These are phyloP conservation scores for Scedosporium boydii DNA, from an alignment of 2,329 filamentous ascomycete genomes.

Conservation along the genomic window DNA sequence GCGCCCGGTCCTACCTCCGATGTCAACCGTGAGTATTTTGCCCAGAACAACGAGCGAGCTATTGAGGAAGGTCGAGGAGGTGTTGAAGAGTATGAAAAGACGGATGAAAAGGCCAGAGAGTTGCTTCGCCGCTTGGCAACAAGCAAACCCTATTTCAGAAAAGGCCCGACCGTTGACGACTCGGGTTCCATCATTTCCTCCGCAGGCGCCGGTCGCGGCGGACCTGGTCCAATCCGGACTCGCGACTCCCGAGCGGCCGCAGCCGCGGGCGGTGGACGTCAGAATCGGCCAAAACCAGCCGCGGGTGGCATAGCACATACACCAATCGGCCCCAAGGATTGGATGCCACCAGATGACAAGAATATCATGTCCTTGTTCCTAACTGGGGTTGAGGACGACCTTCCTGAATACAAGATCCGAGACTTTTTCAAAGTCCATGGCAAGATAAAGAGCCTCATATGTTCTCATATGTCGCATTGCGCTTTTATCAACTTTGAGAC, in stretches of 20 bases:
- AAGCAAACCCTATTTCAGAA: slow-evolving; percentile 92
- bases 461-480: slow-evolving; percentile 94
- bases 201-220: slow-evolving; percentile 48
- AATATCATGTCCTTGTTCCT: slow-evolving; percentile 91
- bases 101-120: slow-evolving; percentile 92
- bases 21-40: slow-evolving; percentile 95
- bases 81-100: slow-evolving; percentile 89
- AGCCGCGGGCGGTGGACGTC: slow-evolving; percentile 24
- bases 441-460: slow-evolving; percentile 84
- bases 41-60: slow-evolving; percentile 91
- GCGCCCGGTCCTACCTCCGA: slow-evolving; percentile 85
- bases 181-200: slow-evolving; percentile 21
- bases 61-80: slow-evolving; percentile 84
- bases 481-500: slow-evolving; percentile 93
- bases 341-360: slow-evolving; percentile 69
- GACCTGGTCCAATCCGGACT: slow-evolving; percentile 70
- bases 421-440: slow-evolving; percentile 85
- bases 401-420: slow-evolving; percentile 84
- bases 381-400: slow-evolving; percentile 90
- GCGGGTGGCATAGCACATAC: slow-evolving; percentile 53
- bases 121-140: slow-evolving; percentile 74
- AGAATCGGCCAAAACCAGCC: slow-evolving; percentile 17
- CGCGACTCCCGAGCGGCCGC: slow-evolving; percentile 48
- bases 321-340: slow-evolving; percentile 63
- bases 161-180: slow-evolving; percentile 66